These are phyloP conservation scores for Annulohypoxylon stygium DNA, from an alignment of 495 filamentous ascomycete genomes.

Conservation along the genomic window DNA sequence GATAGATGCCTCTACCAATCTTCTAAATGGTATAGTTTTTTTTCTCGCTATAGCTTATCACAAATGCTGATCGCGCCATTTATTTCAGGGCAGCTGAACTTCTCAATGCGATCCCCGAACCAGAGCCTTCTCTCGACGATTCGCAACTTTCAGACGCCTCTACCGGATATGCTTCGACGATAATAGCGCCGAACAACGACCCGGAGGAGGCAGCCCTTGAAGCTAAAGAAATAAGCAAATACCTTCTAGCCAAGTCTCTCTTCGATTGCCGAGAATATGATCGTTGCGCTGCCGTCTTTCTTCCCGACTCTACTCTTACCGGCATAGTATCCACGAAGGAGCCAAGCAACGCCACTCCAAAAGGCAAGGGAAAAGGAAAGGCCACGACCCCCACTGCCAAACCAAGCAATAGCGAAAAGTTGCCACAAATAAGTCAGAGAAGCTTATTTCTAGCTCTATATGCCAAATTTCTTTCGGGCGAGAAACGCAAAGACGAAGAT, in stretches of 20 bases:
- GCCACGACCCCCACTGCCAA: slow-evolving; percentile 50
- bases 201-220: slow-evolving; percentile 82
- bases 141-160: slow-evolving; percentile 52
- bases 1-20: slow-evolving; percentile 97
- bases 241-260: slow-evolving; percentile 91
- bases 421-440: slow-evolving; percentile 78
- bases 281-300: slow-evolving; percentile 90
- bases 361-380: slow-evolving; percentile 65
- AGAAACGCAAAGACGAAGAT: slow-evolving; percentile 96
- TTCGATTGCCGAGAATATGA: slow-evolving; percentile 98
- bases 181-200: slow-evolving; percentile 65
- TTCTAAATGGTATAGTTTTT: slow-evolving; percentile 84
- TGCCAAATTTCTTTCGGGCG: slow-evolving; percentile 90
- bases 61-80: slow-evolving; percentile 23
- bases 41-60: neutral
- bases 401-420: slow-evolving; percentile 39
- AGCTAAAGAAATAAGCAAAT: slow-evolving; percentile 81
- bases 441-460: slow-evolving; percentile 94
- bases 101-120: slow-evolving; percentile 78
- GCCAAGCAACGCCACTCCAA: slow-evolving; percentile 56
- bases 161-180: slow-evolving; percentile 57
- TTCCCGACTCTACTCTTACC: slow-evolving; percentile 77
- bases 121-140: slow-evolving; percentile 55
- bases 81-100: slow-evolving; percentile 91
- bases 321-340: slow-evolving; percentile 67